phyloP scores from a whole-genome alignment of 1,284 basidiomycete genomes.

The Amylostereum chailletii region DNA sequence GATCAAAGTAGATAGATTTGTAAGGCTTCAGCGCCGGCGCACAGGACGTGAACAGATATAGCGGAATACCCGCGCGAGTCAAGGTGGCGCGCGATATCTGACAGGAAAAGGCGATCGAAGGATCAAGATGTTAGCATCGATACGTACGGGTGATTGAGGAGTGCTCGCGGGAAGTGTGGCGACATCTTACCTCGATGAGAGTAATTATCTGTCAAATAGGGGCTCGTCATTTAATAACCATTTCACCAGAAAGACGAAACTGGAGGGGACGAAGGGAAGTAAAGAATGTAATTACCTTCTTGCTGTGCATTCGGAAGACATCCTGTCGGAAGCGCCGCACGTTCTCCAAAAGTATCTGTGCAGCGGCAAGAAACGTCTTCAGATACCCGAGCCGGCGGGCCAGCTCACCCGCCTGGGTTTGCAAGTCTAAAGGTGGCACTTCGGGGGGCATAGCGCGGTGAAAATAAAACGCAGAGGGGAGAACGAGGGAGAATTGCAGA shows the following conservation, averaged over 20 bases:
- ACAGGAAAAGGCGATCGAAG: background rate
- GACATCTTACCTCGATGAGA: constrained; percentile 12
- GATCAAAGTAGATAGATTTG: constrained; percentile 26
- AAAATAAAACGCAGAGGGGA: no score
- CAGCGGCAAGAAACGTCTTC: background rate
- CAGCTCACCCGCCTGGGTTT: background rate
- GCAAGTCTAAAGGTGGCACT: background rate
- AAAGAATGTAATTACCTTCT: background rate
- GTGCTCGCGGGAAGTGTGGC: background rate
- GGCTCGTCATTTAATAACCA: background rate
- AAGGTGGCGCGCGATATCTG: constrained; percentile 27
- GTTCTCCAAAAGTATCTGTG: background rate
- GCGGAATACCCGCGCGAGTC: constrained; percentile 21
- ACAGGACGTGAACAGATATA: constrained; percentile 27
- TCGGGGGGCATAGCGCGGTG: no score
- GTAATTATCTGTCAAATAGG: constrained; percentile 10
- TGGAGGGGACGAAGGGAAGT: background rate
- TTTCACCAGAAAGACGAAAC: background rate
- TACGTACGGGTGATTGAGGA: background rate
- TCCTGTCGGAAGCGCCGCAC: background rate
- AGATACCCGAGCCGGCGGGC: background rate
- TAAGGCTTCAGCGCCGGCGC: constrained; percentile 18
- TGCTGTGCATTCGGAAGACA: background rate
- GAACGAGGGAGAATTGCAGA: no score
- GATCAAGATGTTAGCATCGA: background rate